Percentiles rank a stretch among this genome's conserved stretches.
phyloP scores from a whole-genome alignment of 345 rosid genomes.

The Eucalyptus melliodora region DNA sequence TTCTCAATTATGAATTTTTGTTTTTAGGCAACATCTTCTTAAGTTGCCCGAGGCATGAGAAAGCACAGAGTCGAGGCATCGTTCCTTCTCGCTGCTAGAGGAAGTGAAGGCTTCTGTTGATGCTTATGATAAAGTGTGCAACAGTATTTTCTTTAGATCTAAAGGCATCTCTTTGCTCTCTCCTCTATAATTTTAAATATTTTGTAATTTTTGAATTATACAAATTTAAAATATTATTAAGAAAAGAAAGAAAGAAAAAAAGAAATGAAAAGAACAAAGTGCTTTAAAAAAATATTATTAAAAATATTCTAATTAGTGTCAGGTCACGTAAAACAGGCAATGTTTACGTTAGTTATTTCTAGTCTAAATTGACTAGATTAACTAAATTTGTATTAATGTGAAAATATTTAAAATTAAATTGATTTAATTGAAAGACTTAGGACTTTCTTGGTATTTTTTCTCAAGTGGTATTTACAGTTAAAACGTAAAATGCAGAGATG shows the following conservation, averaged over 20 bases:
- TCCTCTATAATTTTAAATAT: background rate
- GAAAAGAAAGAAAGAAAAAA: too few species aligned
- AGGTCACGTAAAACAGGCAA: rapidly evolving
- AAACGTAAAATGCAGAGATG: background rate
- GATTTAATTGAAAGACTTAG: too few species aligned
- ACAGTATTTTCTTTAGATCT: background rate
- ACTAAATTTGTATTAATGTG: too few species aligned
- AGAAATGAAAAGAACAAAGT: too few species aligned
- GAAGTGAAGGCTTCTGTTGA: background rate
- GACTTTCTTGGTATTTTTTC: background rate
- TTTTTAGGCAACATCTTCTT: background rate
- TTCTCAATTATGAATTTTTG: background rate
- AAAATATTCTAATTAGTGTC: too few species aligned
- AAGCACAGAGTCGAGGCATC: background rate
- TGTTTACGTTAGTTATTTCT: too few species aligned
- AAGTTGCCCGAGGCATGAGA: background rate
- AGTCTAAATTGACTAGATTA: background rate
- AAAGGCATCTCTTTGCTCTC: background rate
- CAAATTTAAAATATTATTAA: too few species aligned
- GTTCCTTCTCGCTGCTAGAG: background rate
- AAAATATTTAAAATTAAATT: too few species aligned
- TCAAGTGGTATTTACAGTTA: background rate
- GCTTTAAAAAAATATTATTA: too few species aligned
- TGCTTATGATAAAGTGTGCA: background rate
- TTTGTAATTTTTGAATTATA: too few species aligned